Percentiles rank a stretch among this genome's conserved stretches.
These are phyloP conservation scores for Spathaspora boniae DNA, from an alignment of 805 yeast genomes.

Conservation along the genomic window DNA sequence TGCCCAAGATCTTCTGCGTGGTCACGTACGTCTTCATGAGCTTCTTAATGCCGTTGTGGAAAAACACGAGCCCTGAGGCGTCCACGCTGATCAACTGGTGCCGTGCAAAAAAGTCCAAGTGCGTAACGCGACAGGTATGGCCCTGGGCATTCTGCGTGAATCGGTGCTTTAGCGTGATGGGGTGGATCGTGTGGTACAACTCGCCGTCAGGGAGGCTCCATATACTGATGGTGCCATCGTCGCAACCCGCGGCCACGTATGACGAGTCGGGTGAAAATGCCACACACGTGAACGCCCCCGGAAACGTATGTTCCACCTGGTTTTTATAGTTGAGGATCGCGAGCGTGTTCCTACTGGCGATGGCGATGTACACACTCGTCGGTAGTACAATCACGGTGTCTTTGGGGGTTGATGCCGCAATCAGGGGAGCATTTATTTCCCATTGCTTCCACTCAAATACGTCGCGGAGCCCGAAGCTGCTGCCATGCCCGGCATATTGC, in stretches of 20 bases:
- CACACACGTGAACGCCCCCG: conserved; percentile 26
- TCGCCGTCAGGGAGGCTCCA: conserved; percentile 62
- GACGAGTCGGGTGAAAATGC: conserved; percentile 67
- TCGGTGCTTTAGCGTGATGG: conserved; percentile 23
- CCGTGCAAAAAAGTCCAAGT: too few relatives aligned
- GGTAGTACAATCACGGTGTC: conserved; percentile 17
- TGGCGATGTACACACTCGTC: conserved; percentile 46
- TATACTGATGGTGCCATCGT: conserved; percentile 57
- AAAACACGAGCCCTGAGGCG: conserved; percentile 44
- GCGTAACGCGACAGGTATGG: conserved; percentile 27
- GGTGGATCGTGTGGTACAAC: conserved; percentile 39
- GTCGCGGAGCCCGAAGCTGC: neutral
- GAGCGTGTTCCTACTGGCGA: conserved; percentile 66
- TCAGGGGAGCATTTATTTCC: conserved; percentile 14
- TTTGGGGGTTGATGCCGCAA: conserved; percentile 21
- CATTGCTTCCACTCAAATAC: conserved; percentile 26
- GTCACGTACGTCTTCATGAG: conserved; percentile 48
- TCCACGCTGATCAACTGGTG: conserved; percentile 34
- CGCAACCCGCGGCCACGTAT: conserved; percentile 64
- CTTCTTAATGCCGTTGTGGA: conserved; percentile 61
- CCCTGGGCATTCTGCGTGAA: conserved; percentile 24
- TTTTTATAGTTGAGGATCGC: conserved; percentile 71
- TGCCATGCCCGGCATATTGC: neutral
- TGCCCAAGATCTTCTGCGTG: conserved; percentile 53
- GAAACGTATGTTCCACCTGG: conserved; percentile 43